phyloP scores from a whole-genome alignment of 305 asterid genomes.

The Fraxinus latifolia region DNA sequence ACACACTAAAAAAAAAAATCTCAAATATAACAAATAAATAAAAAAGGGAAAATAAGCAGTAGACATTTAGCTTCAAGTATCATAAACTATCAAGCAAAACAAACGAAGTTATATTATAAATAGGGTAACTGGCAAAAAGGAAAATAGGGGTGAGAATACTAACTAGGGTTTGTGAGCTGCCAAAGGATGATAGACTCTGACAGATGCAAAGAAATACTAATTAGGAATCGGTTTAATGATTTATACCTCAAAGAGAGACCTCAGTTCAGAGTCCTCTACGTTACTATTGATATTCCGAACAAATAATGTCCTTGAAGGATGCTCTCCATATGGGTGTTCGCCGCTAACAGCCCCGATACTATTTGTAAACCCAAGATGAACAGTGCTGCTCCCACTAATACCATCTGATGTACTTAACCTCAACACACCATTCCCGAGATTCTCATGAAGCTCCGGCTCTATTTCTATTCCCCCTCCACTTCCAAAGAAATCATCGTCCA shows the following conservation, averaged over 20 bases:
- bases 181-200: neutral
- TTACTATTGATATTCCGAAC: conserved; percentile 53
- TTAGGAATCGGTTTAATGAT: neutral
- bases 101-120: neutral
- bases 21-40: neutral
- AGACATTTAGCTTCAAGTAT: neutral
- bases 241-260: conserved; percentile 46
- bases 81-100: neutral
- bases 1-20: neutral
- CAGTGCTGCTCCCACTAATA: conserved; percentile 43
- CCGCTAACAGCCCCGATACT: conserved; percentile 64
- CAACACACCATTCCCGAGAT: conserved; percentile 45
- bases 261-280: conserved; percentile 53
- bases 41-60: neutral
- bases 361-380: conserved; percentile 48
- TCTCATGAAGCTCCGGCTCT: conserved; percentile 51
- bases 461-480: conserved; percentile 89
- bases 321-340: conserved; percentile 74
- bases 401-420: conserved; percentile 56
- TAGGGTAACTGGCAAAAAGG: neutral
- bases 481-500: conserved; percentile 89
- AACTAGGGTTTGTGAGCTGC: neutral
- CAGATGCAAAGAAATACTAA: neutral
- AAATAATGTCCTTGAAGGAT: conserved; percentile 55
- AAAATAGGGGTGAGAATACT: neutral